Evolutionary conservation across 2,329 filamentous ascomycete species (phyloP), one percentile per base, ranked within the genome.

Genomic region (Zalaria obscura): DNA sequence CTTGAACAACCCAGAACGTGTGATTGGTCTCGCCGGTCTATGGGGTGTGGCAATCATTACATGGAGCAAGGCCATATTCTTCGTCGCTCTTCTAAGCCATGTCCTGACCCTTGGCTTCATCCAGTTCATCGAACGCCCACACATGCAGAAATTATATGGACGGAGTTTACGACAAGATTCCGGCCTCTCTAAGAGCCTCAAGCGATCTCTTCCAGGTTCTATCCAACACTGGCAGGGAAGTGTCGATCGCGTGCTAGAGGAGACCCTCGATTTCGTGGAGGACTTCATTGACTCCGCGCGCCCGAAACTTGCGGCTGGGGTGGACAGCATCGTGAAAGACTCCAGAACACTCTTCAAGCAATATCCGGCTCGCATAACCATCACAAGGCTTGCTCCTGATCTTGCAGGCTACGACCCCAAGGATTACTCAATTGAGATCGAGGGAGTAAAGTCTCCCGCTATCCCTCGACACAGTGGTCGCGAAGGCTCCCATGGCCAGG

Each of bases 131-230:
- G 91, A 98, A 63, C 80, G 88, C 45, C 91, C 89, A 9, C 91
- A 98, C 60, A 96, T 98, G 88, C 84, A 94, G 60, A 96, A 94
- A 69, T 75, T 96, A 11, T 98, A 98, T 55, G 89, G 91, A 35
- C 73, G 79, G 52, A 80, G 78, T 51, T 68, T 98, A 36, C 80
- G 91, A 45, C 70, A 81, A 48, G 86, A 94, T 59, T 91, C 91
- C 7, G 91, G 91, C 39, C 71, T 98, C 33, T 89, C 88, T 45
- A 93, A 88, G 64, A 95, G 85, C 54, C 74, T 98, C 58, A 85
- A 86, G 60, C 78, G 83, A 48, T 86, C 87, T 7, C 67, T 98
- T 25, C 91, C 91, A 3, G 76, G 80, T 2, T 83, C 86, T 2
- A 75, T 98, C 34, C 79, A 83, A 53, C 80, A 82, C 49, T 84